A percentile compares a stretch with the other conserved stretches of the same genome.
Evolutionary conservation across 2,329 filamentous ascomycete genomes (phyloP).

Genomic region (Exophiala alcalophila): DNA sequence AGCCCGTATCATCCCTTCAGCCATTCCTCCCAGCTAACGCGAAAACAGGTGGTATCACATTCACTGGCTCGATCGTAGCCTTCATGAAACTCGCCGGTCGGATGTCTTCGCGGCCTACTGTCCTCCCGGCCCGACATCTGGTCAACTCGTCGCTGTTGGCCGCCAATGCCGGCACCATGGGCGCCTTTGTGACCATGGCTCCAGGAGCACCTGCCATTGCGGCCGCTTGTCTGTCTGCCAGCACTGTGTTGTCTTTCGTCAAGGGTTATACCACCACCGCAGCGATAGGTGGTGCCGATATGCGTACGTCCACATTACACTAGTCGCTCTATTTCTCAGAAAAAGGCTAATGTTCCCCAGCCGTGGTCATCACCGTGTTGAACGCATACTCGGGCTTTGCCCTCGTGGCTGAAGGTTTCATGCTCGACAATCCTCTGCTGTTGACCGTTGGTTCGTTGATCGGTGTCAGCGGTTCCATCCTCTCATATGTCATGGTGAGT

Average conservation of each 20-base stretch:
- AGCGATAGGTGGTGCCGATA: conserved; percentile 88
- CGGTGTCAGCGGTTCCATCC: conserved; percentile 81
- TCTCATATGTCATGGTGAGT: conserved; percentile 69
- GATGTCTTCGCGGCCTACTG: conserved; percentile 74
- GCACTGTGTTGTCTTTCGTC: conserved; percentile 72
- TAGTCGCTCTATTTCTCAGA: conserved; percentile 24
- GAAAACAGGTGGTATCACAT: conserved; percentile 68
- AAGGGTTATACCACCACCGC: conserved; percentile 87
- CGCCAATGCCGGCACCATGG: conserved; percentile 77
- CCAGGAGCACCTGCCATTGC: conserved; percentile 76
- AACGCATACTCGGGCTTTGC: conserved; percentile 92
- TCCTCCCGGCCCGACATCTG: conserved; percentile 69
- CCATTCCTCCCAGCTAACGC: conserved; percentile 4
- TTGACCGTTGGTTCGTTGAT: conserved; percentile 85
- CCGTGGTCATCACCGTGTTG: conserved; percentile 82
- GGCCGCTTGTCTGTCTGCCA: conserved; percentile 72
- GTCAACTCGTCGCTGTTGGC: conserved; percentile 73
- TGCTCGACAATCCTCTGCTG: conserved; percentile 82
- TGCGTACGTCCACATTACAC: conserved; percentile 54
- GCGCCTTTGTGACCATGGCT: conserved; percentile 76
- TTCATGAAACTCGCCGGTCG: conserved; percentile 81
- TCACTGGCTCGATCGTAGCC: conserved; percentile 85
- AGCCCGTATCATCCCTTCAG: background rate
- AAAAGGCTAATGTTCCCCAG: conserved; percentile 32
- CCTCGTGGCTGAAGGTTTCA: conserved; percentile 84